These are phyloP conservation scores for Cicer arietinum DNA, from an alignment of 306 rosid species.

Conservation along the genomic window DNA sequence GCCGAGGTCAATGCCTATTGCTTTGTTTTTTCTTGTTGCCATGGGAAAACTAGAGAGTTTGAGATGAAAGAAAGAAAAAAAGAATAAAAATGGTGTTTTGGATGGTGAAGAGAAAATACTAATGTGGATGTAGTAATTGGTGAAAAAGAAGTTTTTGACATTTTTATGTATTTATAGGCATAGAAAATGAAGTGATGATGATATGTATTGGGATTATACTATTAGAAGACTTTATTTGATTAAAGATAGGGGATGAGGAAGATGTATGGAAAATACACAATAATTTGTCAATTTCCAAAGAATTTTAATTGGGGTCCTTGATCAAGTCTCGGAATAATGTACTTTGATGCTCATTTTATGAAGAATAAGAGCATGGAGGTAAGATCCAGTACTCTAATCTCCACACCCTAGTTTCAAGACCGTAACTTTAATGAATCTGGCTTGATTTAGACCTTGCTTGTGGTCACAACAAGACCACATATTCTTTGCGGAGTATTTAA, in stretches of 20 bases:
- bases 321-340: no score
- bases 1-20: constrained; percentile 58
- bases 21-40: constrained; percentile 43
- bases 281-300: not conserved
- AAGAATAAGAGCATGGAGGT: no score
- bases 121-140: not conserved
- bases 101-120: not conserved
- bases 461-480: not conserved
- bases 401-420: not conserved
- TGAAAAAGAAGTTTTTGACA: not conserved
- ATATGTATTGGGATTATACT: not conserved
- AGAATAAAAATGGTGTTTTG: not conserved
- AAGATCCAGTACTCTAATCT: not conserved
- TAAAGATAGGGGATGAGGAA: not conserved
- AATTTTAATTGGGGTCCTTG: no score
- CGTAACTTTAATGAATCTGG: no score
- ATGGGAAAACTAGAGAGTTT: constrained; percentile 20
- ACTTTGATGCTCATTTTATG: no score
- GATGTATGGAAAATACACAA: not conserved
- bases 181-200: not conserved
- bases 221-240: not conserved
- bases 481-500: not conserved
- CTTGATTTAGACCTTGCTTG: not conserved
- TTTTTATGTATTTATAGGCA: not conserved
- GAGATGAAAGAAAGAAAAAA: not conserved